Evolutionary conservation across 176 grass and related monocot genomes (phyloP).

Genomic region (Guadua angustifolia): DNA sequence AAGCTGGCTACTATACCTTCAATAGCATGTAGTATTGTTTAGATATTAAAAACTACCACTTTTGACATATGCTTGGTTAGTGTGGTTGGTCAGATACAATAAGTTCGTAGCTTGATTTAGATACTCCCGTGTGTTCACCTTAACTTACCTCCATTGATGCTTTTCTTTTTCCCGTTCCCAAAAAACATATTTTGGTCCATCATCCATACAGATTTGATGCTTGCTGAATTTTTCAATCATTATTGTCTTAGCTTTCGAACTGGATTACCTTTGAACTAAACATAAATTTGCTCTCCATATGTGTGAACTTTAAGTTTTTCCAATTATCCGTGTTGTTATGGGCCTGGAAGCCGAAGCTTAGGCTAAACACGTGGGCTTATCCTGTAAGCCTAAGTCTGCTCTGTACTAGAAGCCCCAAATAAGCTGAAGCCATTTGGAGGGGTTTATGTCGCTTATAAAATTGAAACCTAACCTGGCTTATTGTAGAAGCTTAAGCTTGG

Average conservation of each 20-base stretch:
- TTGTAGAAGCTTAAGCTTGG: constrained; percentile 7
- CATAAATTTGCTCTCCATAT: constrained; percentile 1
- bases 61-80: constrained; percentile 18
- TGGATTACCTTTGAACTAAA: neutral
- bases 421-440: constrained; percentile 19
- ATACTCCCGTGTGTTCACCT: neutral
- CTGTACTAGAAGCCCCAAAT: constrained; percentile 36
- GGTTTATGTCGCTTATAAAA: neutral
- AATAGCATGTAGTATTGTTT: constrained; percentile 20
- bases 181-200: neutral
- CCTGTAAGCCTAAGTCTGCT: neutral
- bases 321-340: constrained; percentile 19
- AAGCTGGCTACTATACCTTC: no score
- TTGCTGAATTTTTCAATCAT: constrained; percentile 26
- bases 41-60: neutral
- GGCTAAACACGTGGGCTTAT: neutral
- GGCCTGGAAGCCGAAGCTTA: neutral
- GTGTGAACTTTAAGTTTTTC: constrained; percentile 26
- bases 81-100: neutral
- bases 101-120: constrained; percentile 23
- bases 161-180: neutral
- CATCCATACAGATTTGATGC: neutral
- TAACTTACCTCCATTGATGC: constrained; percentile 4
- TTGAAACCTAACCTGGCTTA: constrained; percentile 5
- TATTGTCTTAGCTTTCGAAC: neutral